A percentile compares a stretch with the other conserved stretches of the same genome.
phyloP scores from a whole-genome alignment of 2,329 filamentous ascomycete genomes.

The Penicillium sp. region DNA sequence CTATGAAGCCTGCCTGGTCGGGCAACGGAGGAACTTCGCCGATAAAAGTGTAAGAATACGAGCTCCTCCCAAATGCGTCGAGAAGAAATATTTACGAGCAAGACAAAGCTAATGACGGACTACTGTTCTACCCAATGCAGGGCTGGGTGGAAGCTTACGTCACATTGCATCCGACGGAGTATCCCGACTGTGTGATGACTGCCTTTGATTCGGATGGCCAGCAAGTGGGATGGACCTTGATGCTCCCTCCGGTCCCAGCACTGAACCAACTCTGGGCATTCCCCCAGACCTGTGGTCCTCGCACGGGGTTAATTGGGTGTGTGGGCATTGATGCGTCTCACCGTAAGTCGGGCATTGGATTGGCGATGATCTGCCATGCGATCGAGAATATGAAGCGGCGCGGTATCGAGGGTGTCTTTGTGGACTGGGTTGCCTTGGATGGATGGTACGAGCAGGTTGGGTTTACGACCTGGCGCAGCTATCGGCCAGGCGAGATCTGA shows the following conservation, averaged over 20 bases:
- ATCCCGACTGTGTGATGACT: constrained; percentile 46
- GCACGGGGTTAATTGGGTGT: constrained; percentile 48
- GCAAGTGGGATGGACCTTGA: constrained; percentile 50
- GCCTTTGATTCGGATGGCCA: constrained; percentile 41
- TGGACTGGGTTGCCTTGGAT: constrained; percentile 47
- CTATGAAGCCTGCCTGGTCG: constrained; percentile 42
- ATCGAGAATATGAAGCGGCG: constrained; percentile 47
- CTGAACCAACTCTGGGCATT: constrained; percentile 43
- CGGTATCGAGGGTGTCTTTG: constrained; percentile 45
- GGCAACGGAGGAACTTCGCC: constrained; percentile 43
- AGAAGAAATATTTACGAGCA: constrained; percentile 1
- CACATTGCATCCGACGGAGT: constrained; percentile 34
- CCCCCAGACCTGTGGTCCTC: constrained; percentile 40
- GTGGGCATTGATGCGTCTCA: constrained; percentile 45
- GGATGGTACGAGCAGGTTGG: constrained; percentile 50
- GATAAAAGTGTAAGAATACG: constrained; percentile 33
- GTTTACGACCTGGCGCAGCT: constrained; percentile 44
- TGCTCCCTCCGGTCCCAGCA: constrained; percentile 37
- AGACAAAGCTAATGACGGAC: neutral
- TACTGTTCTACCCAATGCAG: constrained; percentile 19
- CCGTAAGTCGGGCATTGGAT: constrained; percentile 43
- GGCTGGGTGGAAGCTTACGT: constrained; percentile 47
- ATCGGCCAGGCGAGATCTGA: constrained; percentile 35
- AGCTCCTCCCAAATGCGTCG: neutral
- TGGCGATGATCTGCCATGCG: constrained; percentile 47